Percentiles rank a stretch among this genome's conserved stretches.
These are phyloP conservation scores for Phytopythium delawarense DNA, from an alignment of 352 stramenopile genomes.

Conservation along the genomic window DNA sequence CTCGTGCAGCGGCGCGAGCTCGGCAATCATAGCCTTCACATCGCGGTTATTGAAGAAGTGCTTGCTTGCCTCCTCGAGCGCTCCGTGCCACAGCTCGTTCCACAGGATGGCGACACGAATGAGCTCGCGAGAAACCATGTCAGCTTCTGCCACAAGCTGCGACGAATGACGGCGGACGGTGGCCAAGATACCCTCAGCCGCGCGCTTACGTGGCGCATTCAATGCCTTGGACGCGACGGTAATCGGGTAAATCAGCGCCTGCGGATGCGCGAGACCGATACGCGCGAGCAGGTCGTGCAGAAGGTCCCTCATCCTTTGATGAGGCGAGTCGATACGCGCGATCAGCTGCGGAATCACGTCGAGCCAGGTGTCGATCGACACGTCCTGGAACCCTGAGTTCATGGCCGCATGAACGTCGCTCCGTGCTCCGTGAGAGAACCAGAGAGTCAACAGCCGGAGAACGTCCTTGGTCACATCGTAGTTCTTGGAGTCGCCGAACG, in stretches of 20 bases:
- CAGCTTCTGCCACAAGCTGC: conserved; percentile 96
- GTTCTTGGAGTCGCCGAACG: conserved; percentile 90
- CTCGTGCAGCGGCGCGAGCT: conserved; percentile 93
- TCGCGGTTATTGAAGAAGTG: conserved; percentile 98
- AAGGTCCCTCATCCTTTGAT: conserved; percentile 73
- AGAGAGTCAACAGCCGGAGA: conserved; percentile 97
- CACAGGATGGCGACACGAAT: conserved; percentile 99
- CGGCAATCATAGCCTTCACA: conserved; percentile 95
- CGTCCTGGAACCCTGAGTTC: conserved; percentile 87
- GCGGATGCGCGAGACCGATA: conserved; percentile 94
- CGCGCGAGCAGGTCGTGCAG: conserved; percentile 88
- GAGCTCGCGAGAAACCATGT: conserved; percentile 95
- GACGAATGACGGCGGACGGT: conserved; percentile 94
- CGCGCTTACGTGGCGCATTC: conserved; percentile 85
- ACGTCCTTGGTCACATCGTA: conserved; percentile 97
- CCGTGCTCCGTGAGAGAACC: conserved; percentile 96
- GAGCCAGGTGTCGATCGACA: conserved; percentile 98
- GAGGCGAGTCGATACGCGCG: conserved; percentile 85
- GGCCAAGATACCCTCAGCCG: conserved; percentile 95
- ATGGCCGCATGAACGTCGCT: conserved; percentile 85
- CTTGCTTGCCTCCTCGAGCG: conserved; percentile 97
- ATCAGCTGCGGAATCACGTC: conserved; percentile 98
- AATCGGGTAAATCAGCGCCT: conserved; percentile 99
- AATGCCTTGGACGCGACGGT: conserved; percentile 96
- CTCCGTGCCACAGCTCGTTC: conserved; percentile 98